phyloP scores from a whole-genome alignment of 164 flowering plant species.

The Santalum album region DNA sequence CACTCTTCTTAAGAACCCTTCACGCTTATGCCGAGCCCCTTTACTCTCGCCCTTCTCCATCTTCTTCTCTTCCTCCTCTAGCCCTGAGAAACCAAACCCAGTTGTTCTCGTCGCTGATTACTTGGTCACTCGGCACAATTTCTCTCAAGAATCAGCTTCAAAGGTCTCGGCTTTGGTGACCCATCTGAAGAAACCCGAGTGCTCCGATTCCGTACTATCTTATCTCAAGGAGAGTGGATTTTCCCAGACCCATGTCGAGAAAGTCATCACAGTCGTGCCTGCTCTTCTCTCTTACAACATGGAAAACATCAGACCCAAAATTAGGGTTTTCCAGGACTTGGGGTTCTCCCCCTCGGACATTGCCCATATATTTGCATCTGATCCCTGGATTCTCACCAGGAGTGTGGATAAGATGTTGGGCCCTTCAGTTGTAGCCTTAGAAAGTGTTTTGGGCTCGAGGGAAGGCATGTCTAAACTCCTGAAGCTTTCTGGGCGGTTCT shows the following conservation, averaged over 20 bases:
- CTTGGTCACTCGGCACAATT: constrained; percentile 14
- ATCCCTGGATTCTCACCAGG: constrained; percentile 18
- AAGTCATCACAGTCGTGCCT: constrained; percentile 6
- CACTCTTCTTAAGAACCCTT: no score
- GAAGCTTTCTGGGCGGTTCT: constrained; percentile 12
- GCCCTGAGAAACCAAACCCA: no score
- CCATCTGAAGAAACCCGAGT: constrained; percentile 7
- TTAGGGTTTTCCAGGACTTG: constrained; percentile 18
- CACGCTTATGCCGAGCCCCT: no score
- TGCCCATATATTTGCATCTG: constrained; percentile 13
- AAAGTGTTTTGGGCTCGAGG: constrained; percentile 13
- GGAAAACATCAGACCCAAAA: constrained; percentile 20
- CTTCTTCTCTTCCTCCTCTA: no score
- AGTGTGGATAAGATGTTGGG: constrained; percentile 7
- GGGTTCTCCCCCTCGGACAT: constrained; percentile 14
- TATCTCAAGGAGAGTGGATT: constrained; percentile 26
- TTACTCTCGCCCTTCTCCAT: no score
- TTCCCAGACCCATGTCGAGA: constrained; percentile 17
- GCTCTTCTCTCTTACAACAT: constrained; percentile 9
- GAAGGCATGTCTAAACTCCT: constrained; percentile 9
- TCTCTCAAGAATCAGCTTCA: constrained; percentile 19
- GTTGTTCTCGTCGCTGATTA: neutral
- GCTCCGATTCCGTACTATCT: constrained; percentile 9
- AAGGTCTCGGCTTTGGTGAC: constrained; percentile 9
- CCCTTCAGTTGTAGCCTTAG: constrained; percentile 11